phyloP scores from a whole-genome alignment of 1,284 basidiomycete genomes.

The Cystobasidium slooffiae region DNA sequence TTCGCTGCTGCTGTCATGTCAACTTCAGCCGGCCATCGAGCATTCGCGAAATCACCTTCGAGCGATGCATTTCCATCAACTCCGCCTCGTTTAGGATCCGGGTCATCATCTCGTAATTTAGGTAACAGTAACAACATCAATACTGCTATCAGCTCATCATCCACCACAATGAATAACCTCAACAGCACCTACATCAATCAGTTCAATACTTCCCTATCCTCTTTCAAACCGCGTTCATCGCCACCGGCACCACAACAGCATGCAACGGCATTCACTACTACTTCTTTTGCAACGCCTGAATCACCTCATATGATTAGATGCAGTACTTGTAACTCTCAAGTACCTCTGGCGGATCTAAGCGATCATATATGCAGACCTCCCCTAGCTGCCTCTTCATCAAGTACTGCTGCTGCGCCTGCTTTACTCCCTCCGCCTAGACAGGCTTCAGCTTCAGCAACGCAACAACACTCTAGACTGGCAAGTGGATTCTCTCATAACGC shows the following conservation, averaged over 20 bases:
- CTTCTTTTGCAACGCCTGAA: conserved; percentile 3
- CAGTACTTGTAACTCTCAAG: conserved; percentile 32
- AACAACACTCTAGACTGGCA: conserved; percentile 20
- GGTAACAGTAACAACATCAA: conserved; percentile 7
- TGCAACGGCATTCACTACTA: not conserved
- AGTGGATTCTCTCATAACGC: conserved; percentile 4
- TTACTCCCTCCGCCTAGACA: not conserved
- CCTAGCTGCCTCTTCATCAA: not conserved
- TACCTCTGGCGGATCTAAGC: conserved; percentile 27
- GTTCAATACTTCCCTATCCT: conserved; percentile 13
- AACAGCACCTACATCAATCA: conserved; percentile 8
- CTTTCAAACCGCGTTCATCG: conserved; percentile 12
- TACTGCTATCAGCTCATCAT: not conserved
- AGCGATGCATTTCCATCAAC: conserved; percentile 1
- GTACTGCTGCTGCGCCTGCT: not conserved
- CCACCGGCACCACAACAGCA: not conserved
- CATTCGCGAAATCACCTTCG: conserved; percentile 3
- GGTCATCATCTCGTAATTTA: no score
- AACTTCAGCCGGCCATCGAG: conserved; percentile 16
- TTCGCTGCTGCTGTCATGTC: conserved; percentile 32
- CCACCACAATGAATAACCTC: not conserved
- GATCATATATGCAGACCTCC: conserved; percentile 30
- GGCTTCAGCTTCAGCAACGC: not conserved
- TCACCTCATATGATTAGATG: conserved; percentile 41
- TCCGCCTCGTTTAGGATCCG: not conserved